Base-by-base conservation (phyloP, 257 asterid genomes). In the Apocynum venetum region DNA sequence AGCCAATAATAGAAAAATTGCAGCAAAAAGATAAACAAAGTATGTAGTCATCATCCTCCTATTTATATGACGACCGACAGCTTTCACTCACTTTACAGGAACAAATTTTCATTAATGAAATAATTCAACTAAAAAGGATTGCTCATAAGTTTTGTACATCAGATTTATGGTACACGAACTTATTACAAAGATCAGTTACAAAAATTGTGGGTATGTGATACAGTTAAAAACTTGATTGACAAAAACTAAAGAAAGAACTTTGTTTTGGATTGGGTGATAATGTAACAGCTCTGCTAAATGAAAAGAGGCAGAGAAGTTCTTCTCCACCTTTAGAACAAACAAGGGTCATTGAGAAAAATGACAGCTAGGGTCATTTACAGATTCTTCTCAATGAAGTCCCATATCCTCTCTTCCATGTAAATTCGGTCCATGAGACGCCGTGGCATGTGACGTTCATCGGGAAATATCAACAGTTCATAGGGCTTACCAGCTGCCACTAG, bases 381-480 rank as follows among this genome's bases (percentile, higher is more conserved):
- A 77, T 81, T 90, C 80, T 88, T 88, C 49, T 91, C 82, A 44
- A 92, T 84, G 81, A 94, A 94, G 7, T 91, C 96, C 98, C 96
- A 94, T 53, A 94, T 94, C 84, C 97, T 92, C 89, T 89, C 90
- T 63, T 94, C 98, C 97, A 94, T 91, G 76, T 94, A 92, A 36
- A 91, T 78, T 1, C 97, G 86, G 73, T 94, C 97, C 83, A 82
- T 74, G 6, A 78, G 76, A 25, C 88, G 61, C 1, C 96, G 92
- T 31, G 98, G 98, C 96, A 90, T 89, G 90, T 94, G 98, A 0
- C 98, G 91, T 71, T 92, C 98, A n/a, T 94, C 97, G 0, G 98
- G 98, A 79, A 92, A 92, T 15, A 92, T 88, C 90, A 94, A 75
- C 81, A 92, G 47, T 65, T 94, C 98, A 2, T 91, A 92, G 68